phyloP scores from a whole-genome alignment of 192 early-diverging fungal species.

The Coemansia sp. region DNA sequence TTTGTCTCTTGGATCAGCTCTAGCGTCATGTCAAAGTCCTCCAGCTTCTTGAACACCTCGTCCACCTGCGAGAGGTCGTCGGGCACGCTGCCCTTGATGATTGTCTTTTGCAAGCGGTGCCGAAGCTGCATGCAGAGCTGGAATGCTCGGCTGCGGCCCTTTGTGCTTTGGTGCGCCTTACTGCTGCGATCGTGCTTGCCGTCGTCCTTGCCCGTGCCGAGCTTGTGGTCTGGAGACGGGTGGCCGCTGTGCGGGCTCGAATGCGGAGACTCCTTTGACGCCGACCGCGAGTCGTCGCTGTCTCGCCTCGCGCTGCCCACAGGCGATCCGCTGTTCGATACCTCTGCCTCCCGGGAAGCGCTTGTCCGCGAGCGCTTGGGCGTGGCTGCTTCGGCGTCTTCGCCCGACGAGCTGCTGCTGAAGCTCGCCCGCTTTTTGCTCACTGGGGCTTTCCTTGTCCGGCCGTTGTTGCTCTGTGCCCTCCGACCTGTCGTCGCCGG shows the following conservation, averaged over 20 bases:
- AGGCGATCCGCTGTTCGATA: slow-evolving; percentile 23
- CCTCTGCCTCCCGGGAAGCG: slow-evolving; percentile 5
- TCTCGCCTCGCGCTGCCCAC: slow-evolving; percentile 15
- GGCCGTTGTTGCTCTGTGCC: slow-evolving; percentile 21
- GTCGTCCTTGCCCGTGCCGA: slow-evolving; percentile 23
- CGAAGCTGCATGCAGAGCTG: slow-evolving; percentile 49
- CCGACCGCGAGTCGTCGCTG: slow-evolving; percentile 30
- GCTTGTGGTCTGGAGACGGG: slow-evolving; percentile 25
- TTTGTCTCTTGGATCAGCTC: slow-evolving; percentile 53
- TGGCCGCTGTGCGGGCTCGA: slow-evolving; percentile 26
- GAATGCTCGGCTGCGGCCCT: slow-evolving; percentile 34
- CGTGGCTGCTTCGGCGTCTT: slow-evolving; percentile 25
- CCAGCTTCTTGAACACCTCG: slow-evolving; percentile 48
- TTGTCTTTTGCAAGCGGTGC: slow-evolving; percentile 51
- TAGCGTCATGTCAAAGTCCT: slow-evolving; percentile 47
- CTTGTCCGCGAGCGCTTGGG: slow-evolving; percentile 50
- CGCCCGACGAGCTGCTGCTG: slow-evolving; percentile 36
- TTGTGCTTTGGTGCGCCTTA: slow-evolving; percentile 29
- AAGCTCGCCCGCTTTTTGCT: slow-evolving; percentile 42
- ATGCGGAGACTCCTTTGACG: slow-evolving; percentile 39
- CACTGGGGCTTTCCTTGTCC: slow-evolving; percentile 12
- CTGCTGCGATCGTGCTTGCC: slow-evolving; percentile 19
- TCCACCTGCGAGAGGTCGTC: slow-evolving; percentile 37
- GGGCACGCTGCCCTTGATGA: slow-evolving; percentile 43
- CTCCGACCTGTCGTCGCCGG: slow-evolving; percentile 3